Evolutionary conservation across 2,329 filamentous ascomycete species (phyloP).

Genomic region (Exserohilum turcica): DNA sequence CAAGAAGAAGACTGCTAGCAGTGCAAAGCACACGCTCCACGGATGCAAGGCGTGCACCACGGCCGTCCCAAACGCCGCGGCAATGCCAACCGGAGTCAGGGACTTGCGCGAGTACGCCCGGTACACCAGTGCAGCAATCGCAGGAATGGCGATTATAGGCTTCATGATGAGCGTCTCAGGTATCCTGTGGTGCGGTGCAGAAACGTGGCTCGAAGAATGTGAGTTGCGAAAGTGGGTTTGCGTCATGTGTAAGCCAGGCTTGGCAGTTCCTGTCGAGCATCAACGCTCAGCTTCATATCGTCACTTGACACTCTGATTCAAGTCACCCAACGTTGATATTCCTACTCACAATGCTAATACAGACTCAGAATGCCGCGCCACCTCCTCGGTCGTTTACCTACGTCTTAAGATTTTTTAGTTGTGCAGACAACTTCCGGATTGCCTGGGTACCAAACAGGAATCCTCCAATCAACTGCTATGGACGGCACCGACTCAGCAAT

Average conservation of each 20-base stretch:
- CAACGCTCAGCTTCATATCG: neutral
- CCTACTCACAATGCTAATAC: no score
- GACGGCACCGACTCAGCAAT: no score
- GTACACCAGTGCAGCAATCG: slow-evolving; percentile 47
- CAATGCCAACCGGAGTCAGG: slow-evolving; percentile 76
- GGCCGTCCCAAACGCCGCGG: slow-evolving; percentile 74
- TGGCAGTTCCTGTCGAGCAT: neutral
- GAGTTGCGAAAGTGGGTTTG: slow-evolving; percentile 8
- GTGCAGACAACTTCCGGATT: no score
- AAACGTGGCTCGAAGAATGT: slow-evolving; percentile 14
- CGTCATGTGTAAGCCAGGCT: slow-evolving; percentile 12
- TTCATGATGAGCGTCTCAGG: slow-evolving; percentile 31
- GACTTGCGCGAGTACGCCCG: slow-evolving; percentile 57
- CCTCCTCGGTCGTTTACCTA: no score
- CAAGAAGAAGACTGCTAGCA: slow-evolving; percentile 85
- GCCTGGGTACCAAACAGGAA: no score
- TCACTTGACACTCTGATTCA: neutral
- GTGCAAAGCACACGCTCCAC: slow-evolving; percentile 86
- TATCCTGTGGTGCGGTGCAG: slow-evolving; percentile 14
- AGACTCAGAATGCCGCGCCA: no score
- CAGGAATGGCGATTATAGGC: slow-evolving; percentile 38
- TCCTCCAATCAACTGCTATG: no score
- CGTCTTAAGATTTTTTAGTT: no score
- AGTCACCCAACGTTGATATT: neutral
- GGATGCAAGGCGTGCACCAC: slow-evolving; percentile 86